Evolutionary conservation across 2,329 filamentous ascomycete genomes (phyloP).

Genomic region (Penicillium sp.): DNA sequence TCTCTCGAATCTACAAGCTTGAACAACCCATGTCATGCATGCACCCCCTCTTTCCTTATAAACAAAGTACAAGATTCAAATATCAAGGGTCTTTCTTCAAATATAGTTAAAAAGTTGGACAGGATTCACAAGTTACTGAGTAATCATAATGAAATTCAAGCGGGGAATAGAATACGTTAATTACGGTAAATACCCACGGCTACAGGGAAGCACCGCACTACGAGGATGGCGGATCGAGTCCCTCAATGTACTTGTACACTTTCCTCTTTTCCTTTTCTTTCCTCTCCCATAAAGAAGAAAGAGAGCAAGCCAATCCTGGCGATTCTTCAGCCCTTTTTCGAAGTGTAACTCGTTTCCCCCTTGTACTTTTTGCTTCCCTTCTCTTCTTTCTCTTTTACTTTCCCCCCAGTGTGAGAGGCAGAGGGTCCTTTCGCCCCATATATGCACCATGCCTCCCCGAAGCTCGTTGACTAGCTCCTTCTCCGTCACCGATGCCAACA

Average conservation of each 20-base stretch:
- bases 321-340: slow-evolving; percentile 5
- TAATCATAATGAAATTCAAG: not conserved
- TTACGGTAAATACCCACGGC: slow-evolving; percentile 12
- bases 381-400: slow-evolving; percentile 2
- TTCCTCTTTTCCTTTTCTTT: slow-evolving; percentile 8
- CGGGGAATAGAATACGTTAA: slow-evolving; percentile 8
- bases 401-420: slow-evolving; percentile 3
- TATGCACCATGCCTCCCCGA: slow-evolving; percentile 79
- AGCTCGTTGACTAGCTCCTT: slow-evolving; percentile 85
- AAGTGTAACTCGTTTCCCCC: slow-evolving; percentile 10
- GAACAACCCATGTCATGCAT: slow-evolving; percentile 1
- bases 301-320: not conserved
- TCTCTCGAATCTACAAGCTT: not conserved
- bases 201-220: not conserved
- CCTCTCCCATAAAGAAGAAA: slow-evolving; percentile 2
- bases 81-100: not conserved
- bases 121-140: not conserved
- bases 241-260: slow-evolving; percentile 8
- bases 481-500: slow-evolving; percentile 86
- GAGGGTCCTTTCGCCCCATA: slow-evolving; percentile 27
- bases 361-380: slow-evolving; percentile 7
- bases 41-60: not conserved
- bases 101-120: not conserved
- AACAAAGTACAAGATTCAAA: not conserved
- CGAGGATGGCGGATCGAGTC: slow-evolving; percentile 6